phyloP scores from a whole-genome alignment of 768 basidiomycete species.

The Fibroporia radiculosa region DNA sequence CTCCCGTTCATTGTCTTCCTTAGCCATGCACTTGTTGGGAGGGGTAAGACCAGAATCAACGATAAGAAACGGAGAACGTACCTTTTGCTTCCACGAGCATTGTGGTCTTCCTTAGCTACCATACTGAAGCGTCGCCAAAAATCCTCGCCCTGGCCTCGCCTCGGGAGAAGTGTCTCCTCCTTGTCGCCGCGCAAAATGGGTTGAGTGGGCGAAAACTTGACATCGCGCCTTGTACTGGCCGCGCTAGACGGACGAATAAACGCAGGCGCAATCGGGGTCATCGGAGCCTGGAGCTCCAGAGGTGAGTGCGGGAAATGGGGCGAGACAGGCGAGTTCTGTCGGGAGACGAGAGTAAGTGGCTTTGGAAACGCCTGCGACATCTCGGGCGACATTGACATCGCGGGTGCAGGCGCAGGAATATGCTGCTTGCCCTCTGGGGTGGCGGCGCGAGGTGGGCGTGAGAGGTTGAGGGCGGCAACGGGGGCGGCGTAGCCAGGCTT shows the following conservation, averaged over 20 bases:
- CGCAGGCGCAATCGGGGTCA: slow-evolving; percentile 72
- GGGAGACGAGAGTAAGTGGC: slow-evolving; percentile 23
- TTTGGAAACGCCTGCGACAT: slow-evolving; percentile 12
- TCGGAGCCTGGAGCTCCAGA: slow-evolving; percentile 68
- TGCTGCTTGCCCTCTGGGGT: slow-evolving; percentile 27
- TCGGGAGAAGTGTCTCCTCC: slow-evolving; percentile 62
- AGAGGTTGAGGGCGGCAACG: slow-evolving; percentile 54
- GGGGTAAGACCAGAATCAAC: no score
- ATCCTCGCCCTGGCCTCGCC: slow-evolving; percentile 71
- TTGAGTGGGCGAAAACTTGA: slow-evolving; percentile 41
- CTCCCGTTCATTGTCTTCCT: slow-evolving; percentile 49
- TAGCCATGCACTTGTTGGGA: slow-evolving; percentile 50
- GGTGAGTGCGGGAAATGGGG: slow-evolving; percentile 40
- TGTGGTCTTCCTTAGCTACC: slow-evolving; percentile 61
- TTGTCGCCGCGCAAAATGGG: slow-evolving; percentile 61
- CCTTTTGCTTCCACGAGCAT: slow-evolving; percentile 34
- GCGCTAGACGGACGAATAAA: slow-evolving; percentile 56
- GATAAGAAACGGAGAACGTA: slow-evolving; percentile 26
- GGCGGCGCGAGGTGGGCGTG: slow-evolving; percentile 38
- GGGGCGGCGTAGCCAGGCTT: slow-evolving; percentile 69
- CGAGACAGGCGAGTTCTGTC: slow-evolving; percentile 23
- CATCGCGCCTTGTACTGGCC: slow-evolving; percentile 27
- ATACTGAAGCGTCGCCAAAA: slow-evolving; percentile 86
- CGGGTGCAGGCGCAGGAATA: slow-evolving; percentile 23
- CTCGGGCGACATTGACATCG: slow-evolving; percentile 21